Conservation (phyloP, 345 rosid genomes). For the Isatis tinctoria region DNA sequence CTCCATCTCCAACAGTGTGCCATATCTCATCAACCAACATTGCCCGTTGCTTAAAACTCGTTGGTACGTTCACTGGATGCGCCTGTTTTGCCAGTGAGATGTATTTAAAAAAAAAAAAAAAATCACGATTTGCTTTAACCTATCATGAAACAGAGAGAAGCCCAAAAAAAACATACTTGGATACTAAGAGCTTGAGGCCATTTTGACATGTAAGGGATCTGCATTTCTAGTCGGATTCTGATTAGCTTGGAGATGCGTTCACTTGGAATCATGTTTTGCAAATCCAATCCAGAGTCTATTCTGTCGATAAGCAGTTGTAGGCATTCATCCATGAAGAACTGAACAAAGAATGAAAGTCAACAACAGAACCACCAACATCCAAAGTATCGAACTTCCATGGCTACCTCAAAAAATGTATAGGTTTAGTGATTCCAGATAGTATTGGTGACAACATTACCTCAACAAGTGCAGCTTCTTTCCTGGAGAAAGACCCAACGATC, state of each 20-base stretch:
- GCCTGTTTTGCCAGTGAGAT: constrained; percentile 42
- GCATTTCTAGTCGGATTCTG: constrained; percentile 81
- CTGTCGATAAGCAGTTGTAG: constrained; percentile 66
- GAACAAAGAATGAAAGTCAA: constrained; percentile 23
- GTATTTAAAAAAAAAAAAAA: background rate
- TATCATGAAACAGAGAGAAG: background rate
- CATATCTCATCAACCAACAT: constrained; percentile 86
- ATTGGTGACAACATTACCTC: constrained; percentile 48
- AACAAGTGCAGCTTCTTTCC: constrained; percentile 84
- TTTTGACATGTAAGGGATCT: constrained; percentile 80
- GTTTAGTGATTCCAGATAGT: background rate
- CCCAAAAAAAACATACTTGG: constrained; percentile 37
- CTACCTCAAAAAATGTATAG: background rate
- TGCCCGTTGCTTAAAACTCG: constrained; percentile 88
- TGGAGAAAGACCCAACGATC: constrained; percentile 75
- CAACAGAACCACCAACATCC: background rate
- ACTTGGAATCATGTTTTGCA: constrained; percentile 57
- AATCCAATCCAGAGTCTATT: constrained; percentile 58
- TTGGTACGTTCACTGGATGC: constrained; percentile 71
- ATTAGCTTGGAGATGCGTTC: constrained; percentile 65
- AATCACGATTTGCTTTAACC: background rate
- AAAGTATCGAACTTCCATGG: background rate
- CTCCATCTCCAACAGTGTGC: constrained; percentile 77
- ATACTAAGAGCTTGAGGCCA: constrained; percentile 98
- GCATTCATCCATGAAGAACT: constrained; percentile 93